Evolutionary conservation across 1,284 basidiomycete genomes (phyloP), one percentile per base, ranked within the genome.

Genomic region (Leccinum angustisporum): DNA sequence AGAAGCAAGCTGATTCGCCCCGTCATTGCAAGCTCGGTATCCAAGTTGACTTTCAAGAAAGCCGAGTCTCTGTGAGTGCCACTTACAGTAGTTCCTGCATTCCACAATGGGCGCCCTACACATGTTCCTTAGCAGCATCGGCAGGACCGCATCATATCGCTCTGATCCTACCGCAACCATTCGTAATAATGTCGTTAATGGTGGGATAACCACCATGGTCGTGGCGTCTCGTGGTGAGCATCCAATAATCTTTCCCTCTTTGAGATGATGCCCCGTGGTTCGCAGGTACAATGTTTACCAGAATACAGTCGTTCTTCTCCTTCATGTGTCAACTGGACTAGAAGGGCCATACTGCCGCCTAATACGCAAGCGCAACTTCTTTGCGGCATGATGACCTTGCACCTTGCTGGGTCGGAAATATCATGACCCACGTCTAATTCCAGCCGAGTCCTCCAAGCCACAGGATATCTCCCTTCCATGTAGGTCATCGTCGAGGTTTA

Each of bases 401-500:
- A n/a, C 30, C 14, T 43, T 43, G 30, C 11, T 14, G 9, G 25
- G 3, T 33, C 38, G 7, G 40, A 7, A 9, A 4, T 25, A 18
- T 31, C 3, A 40, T 10, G 4, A 16, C 16, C 6, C 9, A 31
- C 5, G n/a, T 30, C 16, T 34, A 8, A 25, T 5, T 43, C 40
- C 5, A 43, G 5, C 40, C 0, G 40, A 43, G 21, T 16, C 10
- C 8, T 11, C 31, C 18, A 3, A 21, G 13, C 25, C 16, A 2
- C 27, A 46, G 25, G 2, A 27, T 8, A 48, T 50, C 13, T 5
- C 13, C 34, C 16, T 25, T 14, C 18, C 36, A 33, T 13, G 16
- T 27, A 27, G 21, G 31, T n/a, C 55, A 9, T 30, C 18, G 36
- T 25, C 40, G 13, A 25, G 62, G 62, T 46, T 43, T 67, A 46